Percentiles rank a stretch among this genome's conserved stretches.
Conservation (phyloP, 768 basidiomycete species). For the Boletus insuetus region DNA sequence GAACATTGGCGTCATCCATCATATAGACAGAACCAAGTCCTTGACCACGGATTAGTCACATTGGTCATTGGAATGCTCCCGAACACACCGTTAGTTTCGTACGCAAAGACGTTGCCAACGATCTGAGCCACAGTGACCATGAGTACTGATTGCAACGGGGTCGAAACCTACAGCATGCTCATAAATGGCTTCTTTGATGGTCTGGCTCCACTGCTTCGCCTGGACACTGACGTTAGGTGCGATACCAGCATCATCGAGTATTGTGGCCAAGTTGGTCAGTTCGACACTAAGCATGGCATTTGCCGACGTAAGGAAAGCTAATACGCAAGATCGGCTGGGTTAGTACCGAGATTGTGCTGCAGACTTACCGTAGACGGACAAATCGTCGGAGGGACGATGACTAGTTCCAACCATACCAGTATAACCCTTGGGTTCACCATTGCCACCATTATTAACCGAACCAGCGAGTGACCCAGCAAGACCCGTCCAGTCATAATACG, state of each 20-base stretch:
- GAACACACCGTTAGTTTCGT: slow-evolving; percentile 66
- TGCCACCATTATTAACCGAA: slow-evolving; percentile 62
- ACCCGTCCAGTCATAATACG: slow-evolving; percentile 83
- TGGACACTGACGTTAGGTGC: slow-evolving; percentile 49
- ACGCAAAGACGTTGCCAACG: slow-evolving; percentile 65
- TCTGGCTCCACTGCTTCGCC: slow-evolving; percentile 56
- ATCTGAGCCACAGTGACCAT: slow-evolving; percentile 38
- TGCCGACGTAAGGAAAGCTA: slow-evolving; percentile 74
- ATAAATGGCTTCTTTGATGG: slow-evolving; percentile 62
- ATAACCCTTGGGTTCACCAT: slow-evolving; percentile 72
- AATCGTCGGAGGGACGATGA: slow-evolving; percentile 74
- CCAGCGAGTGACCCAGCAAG: slow-evolving; percentile 57
- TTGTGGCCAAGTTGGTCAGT: slow-evolving; percentile 53
- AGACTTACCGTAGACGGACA: slow-evolving; percentile 58
- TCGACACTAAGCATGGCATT: slow-evolving; percentile 85
- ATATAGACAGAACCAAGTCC: slow-evolving; percentile 70
- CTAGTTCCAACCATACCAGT: slow-evolving; percentile 75
- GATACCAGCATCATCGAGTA: slow-evolving; percentile 51
- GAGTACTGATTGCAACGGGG: background rate
- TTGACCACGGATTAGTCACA: slow-evolving; percentile 18
- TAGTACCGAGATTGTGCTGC: background rate
- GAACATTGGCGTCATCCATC: slow-evolving; percentile 87
- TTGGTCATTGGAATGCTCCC: background rate
- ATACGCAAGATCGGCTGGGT: background rate
- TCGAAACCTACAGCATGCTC: slow-evolving; percentile 46